Base-by-base conservation (phyloP, 192 early-diverging fungal genomes). In the Lobosporangium transversale region DNA sequence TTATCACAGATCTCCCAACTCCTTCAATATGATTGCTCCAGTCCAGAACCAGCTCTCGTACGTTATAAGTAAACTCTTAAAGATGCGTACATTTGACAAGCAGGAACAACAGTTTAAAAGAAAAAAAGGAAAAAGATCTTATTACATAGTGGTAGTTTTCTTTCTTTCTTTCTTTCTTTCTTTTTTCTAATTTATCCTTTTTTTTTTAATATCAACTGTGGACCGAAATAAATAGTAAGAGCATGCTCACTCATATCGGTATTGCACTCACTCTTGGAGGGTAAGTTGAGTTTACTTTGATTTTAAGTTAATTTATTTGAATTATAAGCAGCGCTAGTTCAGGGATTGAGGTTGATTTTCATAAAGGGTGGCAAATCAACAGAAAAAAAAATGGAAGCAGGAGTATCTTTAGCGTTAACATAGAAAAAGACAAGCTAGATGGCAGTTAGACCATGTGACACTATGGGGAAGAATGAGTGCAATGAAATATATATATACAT, bases 21-120 rank as follows among this genome's bases (percentile, higher is more conserved):
- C 32, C 15, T 7, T 24, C 29, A 56, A 26, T 21, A 58, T 53
- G 51, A 61, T 61, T 53, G 58, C 65, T 26, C 65, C 65, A 14
- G 65, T 67, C 29, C 65, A 67, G 65, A 55, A 67, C 65, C 45
- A 32, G 54, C 55, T 67, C 32, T 43, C 65, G 65, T 67, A 67
- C 20, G 65, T 51, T 40, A n/a, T n/a, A n/a, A n/a, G n/a, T n/a
- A n/a, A n/a, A n/a, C n/a, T n/a, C n/a, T n/a, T n/a, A n/a, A n/a
- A n/a, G n/a, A n/a, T n/a, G n/a, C n/a, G n/a, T n/a, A n/a, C n/a
- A 23, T 52, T 20, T 8, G 26, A 4, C 20, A 32, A 20, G 5
- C 44, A 60, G n/a, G n/a, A n/a, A n/a, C n/a, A n/a, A n/a, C n/a
- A n/a, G n/a, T n/a, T n/a, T n/a, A n/a, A n/a, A n/a, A n/a, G n/a